Conservation (phyloP, 495 filamentous ascomycete genomes). For the Penicillium crystallinum region DNA sequence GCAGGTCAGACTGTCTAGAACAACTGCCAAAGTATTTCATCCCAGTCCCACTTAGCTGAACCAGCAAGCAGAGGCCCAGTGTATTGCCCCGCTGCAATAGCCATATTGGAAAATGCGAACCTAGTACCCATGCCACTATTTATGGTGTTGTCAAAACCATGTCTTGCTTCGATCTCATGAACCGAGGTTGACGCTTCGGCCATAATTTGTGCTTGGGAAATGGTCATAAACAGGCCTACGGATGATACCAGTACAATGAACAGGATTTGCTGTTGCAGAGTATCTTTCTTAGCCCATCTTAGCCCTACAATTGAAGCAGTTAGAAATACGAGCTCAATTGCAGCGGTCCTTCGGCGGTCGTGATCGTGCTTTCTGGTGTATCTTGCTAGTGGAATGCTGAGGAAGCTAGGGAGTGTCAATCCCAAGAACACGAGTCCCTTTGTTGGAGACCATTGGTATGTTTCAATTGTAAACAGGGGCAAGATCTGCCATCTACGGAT, state of each 20-base stretch:
- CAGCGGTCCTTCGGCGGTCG: slow-evolving; percentile 1
- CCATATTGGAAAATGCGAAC: slow-evolving; percentile 7
- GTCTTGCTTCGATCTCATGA: neutral
- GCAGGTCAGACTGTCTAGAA: neutral
- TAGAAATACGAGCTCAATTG: neutral
- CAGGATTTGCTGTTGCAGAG: neutral
- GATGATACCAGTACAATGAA: neutral
- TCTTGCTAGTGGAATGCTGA: slow-evolving; percentile 8
- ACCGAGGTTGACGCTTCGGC: slow-evolving; percentile 3
- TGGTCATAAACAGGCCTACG: slow-evolving; percentile 5
- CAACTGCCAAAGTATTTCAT: slow-evolving; percentile 2
- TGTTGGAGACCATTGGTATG: no score
- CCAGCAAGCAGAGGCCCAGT: neutral
- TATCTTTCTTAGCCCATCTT: neutral
- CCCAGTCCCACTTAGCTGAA: neutral
- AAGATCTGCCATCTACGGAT: no score
- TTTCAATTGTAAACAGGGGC: no score
- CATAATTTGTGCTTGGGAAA: slow-evolving; percentile 5
- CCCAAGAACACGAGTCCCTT: no score
- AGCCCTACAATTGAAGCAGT: neutral
- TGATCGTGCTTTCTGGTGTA: neutral
- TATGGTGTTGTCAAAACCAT: neutral
- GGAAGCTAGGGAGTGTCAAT: no score
- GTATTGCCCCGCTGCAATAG: slow-evolving; percentile 5
- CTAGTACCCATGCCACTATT: slow-evolving; percentile 4